Evolutionary conservation across 148 eudicot species (phyloP).

Genomic region (Spergularia marina): DNA sequence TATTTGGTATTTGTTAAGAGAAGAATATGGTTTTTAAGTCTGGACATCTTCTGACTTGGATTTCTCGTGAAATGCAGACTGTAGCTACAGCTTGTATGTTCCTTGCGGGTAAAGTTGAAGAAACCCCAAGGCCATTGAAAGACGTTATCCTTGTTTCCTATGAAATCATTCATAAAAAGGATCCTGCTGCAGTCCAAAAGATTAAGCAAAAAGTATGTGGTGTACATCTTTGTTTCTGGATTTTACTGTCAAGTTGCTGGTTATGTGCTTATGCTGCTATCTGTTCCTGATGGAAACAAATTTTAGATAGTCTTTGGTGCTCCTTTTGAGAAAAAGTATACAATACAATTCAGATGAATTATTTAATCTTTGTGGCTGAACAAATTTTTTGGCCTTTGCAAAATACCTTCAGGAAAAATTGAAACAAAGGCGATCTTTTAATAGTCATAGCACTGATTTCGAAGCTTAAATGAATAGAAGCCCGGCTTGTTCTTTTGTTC

Average conservation of each 20-base stretch:
- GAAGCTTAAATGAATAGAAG: background rate
- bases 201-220: constrained; percentile 80
- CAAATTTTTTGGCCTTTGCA: background rate
- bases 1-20: background rate
- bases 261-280: background rate
- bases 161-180: constrained; percentile 90
- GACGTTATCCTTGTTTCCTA: constrained; percentile 92
- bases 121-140: constrained; percentile 93
- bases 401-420: background rate
- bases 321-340: background rate
- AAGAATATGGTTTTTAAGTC: background rate
- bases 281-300: background rate
- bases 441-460: background rate
- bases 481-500: background rate
- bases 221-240: background rate
- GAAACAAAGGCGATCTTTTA: background rate
- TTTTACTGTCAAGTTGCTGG: background rate
- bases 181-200: constrained; percentile 74
- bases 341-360: background rate
- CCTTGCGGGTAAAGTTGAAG: constrained; percentile 99
- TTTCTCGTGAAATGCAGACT: constrained; percentile 48
- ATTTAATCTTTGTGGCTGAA: background rate
- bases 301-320: background rate
- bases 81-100: constrained; percentile 96
- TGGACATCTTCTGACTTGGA: constrained; percentile 7